These are phyloP conservation scores for Podospora conica DNA, from an alignment of 495 filamentous ascomycete genomes.

Conservation along the genomic window DNA sequence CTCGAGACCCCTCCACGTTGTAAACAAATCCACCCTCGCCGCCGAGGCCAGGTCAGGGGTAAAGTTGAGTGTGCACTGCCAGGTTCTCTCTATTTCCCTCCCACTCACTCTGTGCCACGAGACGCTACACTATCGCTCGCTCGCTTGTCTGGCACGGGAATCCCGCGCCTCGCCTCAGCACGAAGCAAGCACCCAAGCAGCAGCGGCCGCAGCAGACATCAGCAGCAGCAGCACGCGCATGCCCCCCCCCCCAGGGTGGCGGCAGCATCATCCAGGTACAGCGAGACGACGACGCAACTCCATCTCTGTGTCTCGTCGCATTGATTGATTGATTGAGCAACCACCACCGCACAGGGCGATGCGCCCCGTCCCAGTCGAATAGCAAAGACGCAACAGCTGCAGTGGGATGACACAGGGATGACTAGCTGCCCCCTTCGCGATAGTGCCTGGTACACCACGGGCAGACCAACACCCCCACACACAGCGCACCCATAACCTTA, in stretches of 20 bases:
- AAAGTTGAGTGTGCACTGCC: not conserved
- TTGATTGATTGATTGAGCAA: conserved; percentile 22
- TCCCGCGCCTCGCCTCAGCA: not conserved
- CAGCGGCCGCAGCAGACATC: not conserved
- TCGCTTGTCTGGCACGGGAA: not conserved
- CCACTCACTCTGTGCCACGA: not conserved
- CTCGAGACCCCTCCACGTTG: not conserved
- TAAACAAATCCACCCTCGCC: not conserved
- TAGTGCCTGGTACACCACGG: not conserved
- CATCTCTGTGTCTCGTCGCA: conserved; percentile 9
- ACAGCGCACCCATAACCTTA: not conserved
- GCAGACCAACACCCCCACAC: not conserved
- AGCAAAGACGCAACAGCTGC: conserved; percentile 6
- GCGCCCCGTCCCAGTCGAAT: not conserved
- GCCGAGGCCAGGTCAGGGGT: not conserved
- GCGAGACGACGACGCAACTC: not conserved
- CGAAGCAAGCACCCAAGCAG: not conserved
- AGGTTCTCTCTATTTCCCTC: not conserved
- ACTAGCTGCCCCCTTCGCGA: not conserved
- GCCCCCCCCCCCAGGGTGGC: not conserved
- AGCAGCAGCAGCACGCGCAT: too few relatives aligned
- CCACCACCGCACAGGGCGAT: not conserved
- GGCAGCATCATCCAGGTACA: conserved; percentile 1
- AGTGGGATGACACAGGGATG: conserved; percentile 9
- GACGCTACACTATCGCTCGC: not conserved